A percentile compares a stretch with the other conserved stretches of the same genome.
phyloP scores from a whole-genome alignment of 1,284 basidiomycete species.

The Leccinum griseonigrum region DNA sequence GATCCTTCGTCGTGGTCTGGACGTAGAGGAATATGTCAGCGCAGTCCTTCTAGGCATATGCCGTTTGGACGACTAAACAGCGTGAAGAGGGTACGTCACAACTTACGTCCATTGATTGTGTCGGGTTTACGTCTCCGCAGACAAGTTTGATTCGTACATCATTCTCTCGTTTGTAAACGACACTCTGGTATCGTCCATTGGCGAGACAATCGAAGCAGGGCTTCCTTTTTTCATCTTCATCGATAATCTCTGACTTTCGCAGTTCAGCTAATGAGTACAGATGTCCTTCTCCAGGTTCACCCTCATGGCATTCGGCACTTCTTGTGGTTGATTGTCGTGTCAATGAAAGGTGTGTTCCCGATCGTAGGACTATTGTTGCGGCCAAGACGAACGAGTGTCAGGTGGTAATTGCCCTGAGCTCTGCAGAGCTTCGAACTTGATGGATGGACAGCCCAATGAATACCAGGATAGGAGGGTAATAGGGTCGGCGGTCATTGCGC shows the following conservation, averaged over 20 bases:
- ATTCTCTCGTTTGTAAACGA: constrained; percentile 97
- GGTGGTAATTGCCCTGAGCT: constrained; percentile 90
- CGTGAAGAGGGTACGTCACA: constrained; percentile 73
- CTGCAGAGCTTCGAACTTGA: constrained; percentile 94
- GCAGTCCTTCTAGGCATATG: constrained; percentile 93
- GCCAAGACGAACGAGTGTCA: constrained; percentile 95
- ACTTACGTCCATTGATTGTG: not conserved
- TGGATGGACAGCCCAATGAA: constrained; percentile 96
- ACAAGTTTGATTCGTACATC: constrained; percentile 91
- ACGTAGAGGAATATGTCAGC: constrained; percentile 90
- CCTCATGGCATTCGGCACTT: constrained; percentile 94
- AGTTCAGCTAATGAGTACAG: constrained; percentile 91
- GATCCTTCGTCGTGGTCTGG: constrained; percentile 87
- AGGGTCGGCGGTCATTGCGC: constrained; percentile 90
- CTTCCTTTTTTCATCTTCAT: constrained; percentile 79
- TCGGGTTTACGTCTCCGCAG: constrained; percentile 38
- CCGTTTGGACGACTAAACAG: constrained; percentile 93
- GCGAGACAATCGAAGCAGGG: constrained; percentile 96
- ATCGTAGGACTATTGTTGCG: constrained; percentile 82
- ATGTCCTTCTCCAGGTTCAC: constrained; percentile 92
- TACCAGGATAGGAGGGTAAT: constrained; percentile 97
- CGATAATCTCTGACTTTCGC: constrained; percentile 71
- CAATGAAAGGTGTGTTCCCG: constrained; percentile 90
- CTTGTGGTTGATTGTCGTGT: constrained; percentile 77
- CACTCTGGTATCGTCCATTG: constrained; percentile 91